Base-by-base conservation (phyloP, 1,139 yeast species). In the Torulaspora pretoriensis region DNA sequence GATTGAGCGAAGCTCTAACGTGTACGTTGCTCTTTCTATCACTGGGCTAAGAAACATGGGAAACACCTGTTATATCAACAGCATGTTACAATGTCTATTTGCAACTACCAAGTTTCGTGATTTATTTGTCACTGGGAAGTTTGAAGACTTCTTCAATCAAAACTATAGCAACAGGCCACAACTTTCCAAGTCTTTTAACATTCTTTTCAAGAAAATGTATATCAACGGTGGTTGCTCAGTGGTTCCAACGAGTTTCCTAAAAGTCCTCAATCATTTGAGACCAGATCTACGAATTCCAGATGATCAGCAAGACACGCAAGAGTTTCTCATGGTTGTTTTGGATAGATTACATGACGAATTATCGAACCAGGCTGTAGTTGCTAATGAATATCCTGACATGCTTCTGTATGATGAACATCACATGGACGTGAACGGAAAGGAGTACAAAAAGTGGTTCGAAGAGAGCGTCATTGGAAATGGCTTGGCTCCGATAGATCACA, bases 261-360 rank as follows among this genome's bases (percentile, higher is more conserved):
- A 80, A 46, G 67, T 74, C 1, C 72, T 85, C 40, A 68, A 79
- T 8, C 52, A 65, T 4, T 58, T 81, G 30, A 78, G 81, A 53
- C 88, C 88, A 0, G 85, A 80, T 52, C 73, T 83, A 44, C 70
- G 72, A 52, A 81, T 83, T 8, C 90, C 90, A 0, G 65, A 72
- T 51, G 86, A 82, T 54, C 94, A 84, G 56, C 92, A 84, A 60
- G 94, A 84, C 62, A 80, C 90, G 1, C 87, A 83, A 49, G 94
- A 84, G 54, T 83, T 83, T 57, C 65, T 84, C 42, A 71, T 83
- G 60, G 80, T 81, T 52, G 56, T 83, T 8, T 64, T 84, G 48
- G 90, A 83, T 59, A 72, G 81, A 46, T 63, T 83, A 16, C 92
- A 83, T 60, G 88, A 82, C 51, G 94, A 84, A 53, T 57, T 80